A percentile compares a stretch with the other conserved stretches of the same genome.
phyloP scores from a whole-genome alignment of 108 stramenopile genomes.

The Discostella stelligeroides region DNA sequence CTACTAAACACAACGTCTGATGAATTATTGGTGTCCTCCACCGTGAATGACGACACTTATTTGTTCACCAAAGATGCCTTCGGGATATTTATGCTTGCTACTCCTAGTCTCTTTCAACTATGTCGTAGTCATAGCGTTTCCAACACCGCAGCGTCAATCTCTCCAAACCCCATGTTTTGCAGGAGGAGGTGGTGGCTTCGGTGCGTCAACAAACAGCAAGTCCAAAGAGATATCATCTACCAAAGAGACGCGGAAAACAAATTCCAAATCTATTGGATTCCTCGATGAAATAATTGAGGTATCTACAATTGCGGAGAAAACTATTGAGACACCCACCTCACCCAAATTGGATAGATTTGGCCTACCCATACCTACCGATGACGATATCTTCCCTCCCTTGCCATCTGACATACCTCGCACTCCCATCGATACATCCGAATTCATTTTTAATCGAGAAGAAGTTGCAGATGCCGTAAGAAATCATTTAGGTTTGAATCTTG shows the following conservation, averaged over 20 bases:
- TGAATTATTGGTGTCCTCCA: slow-evolving; percentile 3
- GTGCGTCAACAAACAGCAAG: background rate
- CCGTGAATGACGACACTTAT: too few relatives aligned
- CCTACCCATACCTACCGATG: slow-evolving; percentile 67
- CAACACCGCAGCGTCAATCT: too few relatives aligned
- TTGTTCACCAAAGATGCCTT: too few relatives aligned
- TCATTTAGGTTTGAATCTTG: slow-evolving; percentile 54
- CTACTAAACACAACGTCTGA: background rate
- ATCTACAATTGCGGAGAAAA: background rate
- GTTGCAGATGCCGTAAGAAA: slow-evolving; percentile 47
- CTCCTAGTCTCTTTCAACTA: too few relatives aligned
- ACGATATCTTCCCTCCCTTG: slow-evolving; percentile 80
- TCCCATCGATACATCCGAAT: slow-evolving; percentile 19
- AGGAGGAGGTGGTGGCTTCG: background rate
- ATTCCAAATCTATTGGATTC: background rate
- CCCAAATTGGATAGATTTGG: slow-evolving; percentile 81
- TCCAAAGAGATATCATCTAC: background rate
- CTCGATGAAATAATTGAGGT: background rate
- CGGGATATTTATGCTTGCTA: too few relatives aligned
- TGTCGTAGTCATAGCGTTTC: too few relatives aligned
- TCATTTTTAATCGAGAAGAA: slow-evolving; percentile 39
- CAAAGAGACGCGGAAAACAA: background rate
- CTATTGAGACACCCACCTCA: background rate
- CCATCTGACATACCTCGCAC: slow-evolving; percentile 47
- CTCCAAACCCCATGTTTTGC: background rate